Evolutionary conservation across 2,329 filamentous ascomycete species (phyloP), one percentile per base, ranked within the genome.

Genomic region (Fusarium sp.): DNA sequence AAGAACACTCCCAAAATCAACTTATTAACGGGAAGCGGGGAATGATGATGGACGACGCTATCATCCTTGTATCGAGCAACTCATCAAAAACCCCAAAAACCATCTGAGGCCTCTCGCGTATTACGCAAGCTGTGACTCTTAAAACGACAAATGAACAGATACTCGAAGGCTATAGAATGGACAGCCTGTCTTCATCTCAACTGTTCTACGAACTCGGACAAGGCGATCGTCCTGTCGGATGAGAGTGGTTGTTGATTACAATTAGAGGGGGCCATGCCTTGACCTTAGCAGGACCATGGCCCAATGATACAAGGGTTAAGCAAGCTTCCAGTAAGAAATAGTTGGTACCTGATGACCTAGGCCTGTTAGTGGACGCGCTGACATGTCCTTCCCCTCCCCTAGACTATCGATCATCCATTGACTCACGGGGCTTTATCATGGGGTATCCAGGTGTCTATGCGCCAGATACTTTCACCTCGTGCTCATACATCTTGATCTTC

Each of bases 121-220:
- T 75, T 74, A 75, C 68, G 72, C 74, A 77, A 74, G 70, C 68
- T 72, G 57, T 71, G 75, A 74, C 70, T 77, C 73, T 63, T 67
- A 18, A 35, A 47, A 47, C 56, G 39, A 55, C 30, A 44, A 18
- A 51, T 67, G 26, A 60, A 59, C 35, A 65, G 15, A 38, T 55
- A 35, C 28, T 53, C 41, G 35, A 53, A 57, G 20, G 18, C 35
- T 31, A 33, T 45, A 36, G 45, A 59, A 42, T 42, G 57, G 61
- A 54, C 66, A 76, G 48, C 50, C 59, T 74, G 68, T 67, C 62
- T 48, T 60, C 9, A 38, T 61, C 50, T 54, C 50, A 59, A 62
- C 36, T 35, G 14, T 24, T 51, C 30, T 33, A 35, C 61, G 28
- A 44, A 48, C 59, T 61, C 41, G 63, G 65, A 44, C 41, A 60